phyloP scores from a whole-genome alignment of 345 rosid genomes.

The rapeseed (Brassica napus) region Da-Ae NC_063446.1:27275001-27275500 shows the following conservation, averaged over 20 bases:
- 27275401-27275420: conserved; percentile 19
- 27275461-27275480: neutral
- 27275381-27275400: neutral
- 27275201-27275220: conserved; percentile 52
- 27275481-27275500: conserved; percentile 39
- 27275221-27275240: conserved; percentile 57
- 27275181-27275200: conserved; percentile 40
- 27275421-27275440: conserved; percentile 13
- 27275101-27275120: conserved; percentile 55
- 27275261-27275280: conserved; percentile 27
- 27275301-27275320: conserved; percentile 39
- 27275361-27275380: conserved; percentile 45
- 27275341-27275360: conserved; percentile 35
- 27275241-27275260: conserved; percentile 47
- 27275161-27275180: conserved; percentile 25
- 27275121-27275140: conserved; percentile 62
- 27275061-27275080: conserved; percentile 63
- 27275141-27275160: conserved; percentile 38
- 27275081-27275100: conserved; percentile 54
- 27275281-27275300: conserved; percentile 30
- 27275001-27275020: conserved; percentile 80
- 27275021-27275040: conserved; percentile 72
- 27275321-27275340: conserved; percentile 32
- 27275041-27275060: conserved; percentile 76
- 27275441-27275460: neutral